Percentiles rank a stretch among this genome's conserved stretches.
Conservation (phyloP, 2,329 filamentous ascomycete genomes). For the Fusarium scirpi region DNA sequence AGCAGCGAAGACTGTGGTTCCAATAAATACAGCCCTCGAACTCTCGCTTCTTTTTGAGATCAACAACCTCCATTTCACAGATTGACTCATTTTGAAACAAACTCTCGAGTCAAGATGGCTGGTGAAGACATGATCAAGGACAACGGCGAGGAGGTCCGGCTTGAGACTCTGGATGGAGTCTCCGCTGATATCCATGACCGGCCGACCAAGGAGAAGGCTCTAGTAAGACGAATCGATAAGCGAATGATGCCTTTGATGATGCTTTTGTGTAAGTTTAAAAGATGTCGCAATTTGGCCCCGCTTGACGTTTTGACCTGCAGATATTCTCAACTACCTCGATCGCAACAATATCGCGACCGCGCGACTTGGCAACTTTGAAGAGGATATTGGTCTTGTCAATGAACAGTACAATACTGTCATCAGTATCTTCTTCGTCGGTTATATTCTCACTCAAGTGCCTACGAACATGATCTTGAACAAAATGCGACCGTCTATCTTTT, state of each 20-base stretch:
- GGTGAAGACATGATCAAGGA: conserved; percentile 13
- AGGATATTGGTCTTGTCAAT: conserved; percentile 24
- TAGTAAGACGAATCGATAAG: conserved; percentile 15
- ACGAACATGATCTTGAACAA: conserved; percentile 50
- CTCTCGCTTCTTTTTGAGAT: neutral
- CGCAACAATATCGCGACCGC: conserved; percentile 31
- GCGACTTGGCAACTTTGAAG: conserved; percentile 21
- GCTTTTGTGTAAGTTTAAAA: neutral
- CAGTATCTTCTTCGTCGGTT: conserved; percentile 49
- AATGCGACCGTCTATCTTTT: conserved; percentile 61
- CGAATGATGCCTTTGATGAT: conserved; percentile 30
- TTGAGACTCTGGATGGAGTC: conserved; percentile 3
- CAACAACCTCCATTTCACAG: too few species aligned
- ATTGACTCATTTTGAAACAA: too few species aligned
- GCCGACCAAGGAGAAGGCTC: neutral
- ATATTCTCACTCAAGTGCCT: neutral
- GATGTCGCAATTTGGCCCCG: neutral
- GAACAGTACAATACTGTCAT: conserved; percentile 46
- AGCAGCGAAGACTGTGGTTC: too few species aligned
- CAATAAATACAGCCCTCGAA: neutral
- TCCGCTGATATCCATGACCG: conserved; percentile 4
- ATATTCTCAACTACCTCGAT: conserved; percentile 18
- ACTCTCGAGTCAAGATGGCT: neutral
- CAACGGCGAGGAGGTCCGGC: neutral
- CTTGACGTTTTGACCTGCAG: neutral